Evolutionary conservation across 345 rosid genomes (phyloP).

Genomic region (Erucastrum elatum): DNA sequence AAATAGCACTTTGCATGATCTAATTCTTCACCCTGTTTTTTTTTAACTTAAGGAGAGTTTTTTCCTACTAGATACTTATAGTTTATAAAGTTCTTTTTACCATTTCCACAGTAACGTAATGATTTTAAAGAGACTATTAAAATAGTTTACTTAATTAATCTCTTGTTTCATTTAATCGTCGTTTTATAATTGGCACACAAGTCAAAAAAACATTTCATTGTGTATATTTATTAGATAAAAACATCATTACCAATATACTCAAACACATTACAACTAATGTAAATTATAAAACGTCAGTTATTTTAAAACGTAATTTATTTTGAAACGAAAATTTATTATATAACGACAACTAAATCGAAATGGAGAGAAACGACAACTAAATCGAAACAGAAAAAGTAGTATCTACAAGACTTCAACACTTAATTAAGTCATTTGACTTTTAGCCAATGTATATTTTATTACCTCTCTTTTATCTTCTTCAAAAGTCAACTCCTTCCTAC

Average conservation of each 20-base stretch:
- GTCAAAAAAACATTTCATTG: no score
- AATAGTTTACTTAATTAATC: background rate
- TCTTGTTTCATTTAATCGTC: no score
- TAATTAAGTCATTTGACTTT: slow-evolving; percentile 36
- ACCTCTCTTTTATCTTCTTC: slow-evolving; percentile 16
- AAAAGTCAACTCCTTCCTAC: slow-evolving; percentile 26
- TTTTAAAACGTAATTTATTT: no score
- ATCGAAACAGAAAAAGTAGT: no score
- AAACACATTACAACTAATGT: no score
- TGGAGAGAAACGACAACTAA: no score
- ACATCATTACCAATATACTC: no score
- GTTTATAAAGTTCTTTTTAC: background rate
- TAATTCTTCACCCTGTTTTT: background rate
- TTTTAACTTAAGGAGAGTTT: background rate
- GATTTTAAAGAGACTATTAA: background rate
- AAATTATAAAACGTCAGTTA: no score
- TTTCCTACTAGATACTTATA: background rate
- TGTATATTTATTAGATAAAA: no score
- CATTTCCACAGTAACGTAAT: background rate
- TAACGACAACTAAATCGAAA: no score
- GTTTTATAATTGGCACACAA: no score
- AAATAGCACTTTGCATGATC: background rate
- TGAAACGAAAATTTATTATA: no score
- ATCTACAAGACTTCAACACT: background rate
- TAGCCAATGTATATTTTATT: slow-evolving; percentile 18